Base-by-base conservation (phyloP, 2,329 filamentous ascomycete genomes). In the Myrmaecium sp. region DNA sequence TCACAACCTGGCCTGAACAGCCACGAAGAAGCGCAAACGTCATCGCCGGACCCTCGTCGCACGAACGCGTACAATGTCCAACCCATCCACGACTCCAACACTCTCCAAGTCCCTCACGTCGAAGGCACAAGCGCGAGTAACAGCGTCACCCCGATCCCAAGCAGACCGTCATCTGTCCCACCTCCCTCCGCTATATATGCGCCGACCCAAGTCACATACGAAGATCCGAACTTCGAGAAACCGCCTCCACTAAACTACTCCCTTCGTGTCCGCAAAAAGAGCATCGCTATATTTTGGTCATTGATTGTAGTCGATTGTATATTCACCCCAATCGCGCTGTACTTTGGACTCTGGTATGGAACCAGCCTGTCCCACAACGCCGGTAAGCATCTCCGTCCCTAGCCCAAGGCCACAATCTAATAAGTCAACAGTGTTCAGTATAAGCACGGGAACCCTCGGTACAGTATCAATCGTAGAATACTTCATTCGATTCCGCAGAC, bases 281-380 rank as follows among this genome's bases (percentile, higher is more conserved):
- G 58, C 17, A 69, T 73, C 33, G 49, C 57, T 19, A 47, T 66
- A 33, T 73, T 73, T 49, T 73, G 68, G 68, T 51, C 51, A 1
- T 42, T 74, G 21, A 67, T 72, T 30, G 41, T 72, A 13, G 39
- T 72, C 31, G 69, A 74, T 47, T 66, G 61, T 26, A 52, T 69
- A 32, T 60, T 54, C 30, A 64, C 69, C 47, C 69, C 69, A 11
- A 55, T 73, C 31, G 59, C 55, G 3, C 52, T 74, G 2, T 74
- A 73, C 48, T 74, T 66, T 51, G 55, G 60, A 25, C 51, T 74
- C 19, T 70, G 64, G 63, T 71, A 71, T 35, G 57, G 55, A 34
- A 63, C 65, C 6, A 49, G 54, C 33, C 41, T 72, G 17, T 57
- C 54, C 1, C 55, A 57, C 23, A 64, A 63, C 26, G 53, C 57